Evolutionary conservation across 1,284 basidiomycete genomes (phyloP).

Genomic region (Cystobasidium slooffiae): DNA sequence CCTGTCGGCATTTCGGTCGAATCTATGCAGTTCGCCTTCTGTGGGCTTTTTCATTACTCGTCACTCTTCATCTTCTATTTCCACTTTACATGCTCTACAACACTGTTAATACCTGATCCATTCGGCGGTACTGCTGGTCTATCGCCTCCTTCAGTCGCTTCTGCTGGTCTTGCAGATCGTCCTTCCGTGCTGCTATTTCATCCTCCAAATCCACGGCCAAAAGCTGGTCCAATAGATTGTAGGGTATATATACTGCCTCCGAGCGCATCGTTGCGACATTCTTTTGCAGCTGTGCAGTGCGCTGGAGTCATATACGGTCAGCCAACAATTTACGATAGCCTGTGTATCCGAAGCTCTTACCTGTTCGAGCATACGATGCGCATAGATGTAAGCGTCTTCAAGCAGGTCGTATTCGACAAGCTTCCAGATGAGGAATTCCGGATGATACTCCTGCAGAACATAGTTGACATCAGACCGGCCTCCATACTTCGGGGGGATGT

Average conservation of each 20-base stretch:
- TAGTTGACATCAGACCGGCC: conserved; percentile 53
- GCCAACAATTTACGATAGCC: too few relatives aligned
- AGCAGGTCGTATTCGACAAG: conserved; percentile 77
- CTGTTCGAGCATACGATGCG: conserved; percentile 70
- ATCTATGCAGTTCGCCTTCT: too few relatives aligned
- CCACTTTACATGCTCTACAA: background rate
- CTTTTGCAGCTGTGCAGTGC: background rate
- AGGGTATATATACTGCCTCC: conserved; percentile 72
- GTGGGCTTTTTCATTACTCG: background rate
- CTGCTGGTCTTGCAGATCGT: conserved; percentile 59
- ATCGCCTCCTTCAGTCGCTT: conserved; percentile 52
- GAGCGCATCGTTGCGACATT: conserved; percentile 58
- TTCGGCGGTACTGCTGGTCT: conserved; percentile 14
- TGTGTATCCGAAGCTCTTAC: conserved; percentile 59
- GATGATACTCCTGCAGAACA: conserved; percentile 66
- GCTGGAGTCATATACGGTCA: conserved; percentile 3
- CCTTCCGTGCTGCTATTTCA: conserved; percentile 43
- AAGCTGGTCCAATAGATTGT: conserved; percentile 83
- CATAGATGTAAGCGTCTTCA: conserved; percentile 75
- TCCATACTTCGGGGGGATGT: conserved; percentile 26
- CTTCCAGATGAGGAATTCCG: conserved; percentile 75
- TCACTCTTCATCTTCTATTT: background rate
- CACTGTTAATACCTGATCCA: conserved; percentile 24
- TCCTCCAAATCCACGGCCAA: conserved; percentile 67
- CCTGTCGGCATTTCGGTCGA: background rate